Conservation (phyloP, 441 rosid species). For the Bocquillonia castaneifolia region DNA sequence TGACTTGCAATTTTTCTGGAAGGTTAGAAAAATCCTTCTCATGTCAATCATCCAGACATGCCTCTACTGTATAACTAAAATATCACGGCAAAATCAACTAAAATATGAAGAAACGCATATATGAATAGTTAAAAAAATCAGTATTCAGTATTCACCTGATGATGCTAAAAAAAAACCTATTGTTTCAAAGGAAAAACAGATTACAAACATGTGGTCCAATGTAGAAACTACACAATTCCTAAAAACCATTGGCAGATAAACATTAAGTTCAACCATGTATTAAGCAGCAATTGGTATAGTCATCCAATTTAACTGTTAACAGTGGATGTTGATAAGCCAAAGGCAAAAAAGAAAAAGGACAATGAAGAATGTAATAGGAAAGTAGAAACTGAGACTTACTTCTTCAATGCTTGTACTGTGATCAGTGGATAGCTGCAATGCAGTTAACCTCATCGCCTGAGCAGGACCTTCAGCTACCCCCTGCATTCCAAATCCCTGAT, state of each 20-base stretch:
- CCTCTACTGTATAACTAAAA: neutral
- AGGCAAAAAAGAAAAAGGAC: conserved; percentile 5
- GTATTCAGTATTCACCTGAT: conserved; percentile 9
- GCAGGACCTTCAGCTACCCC: conserved; percentile 43
- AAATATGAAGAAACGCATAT: neutral
- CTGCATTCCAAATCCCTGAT: conserved; percentile 37
- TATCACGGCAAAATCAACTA: neutral
- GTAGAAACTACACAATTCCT: neutral
- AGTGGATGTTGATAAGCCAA: neutral
- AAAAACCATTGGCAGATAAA: neutral
- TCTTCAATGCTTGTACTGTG: conserved; percentile 96
- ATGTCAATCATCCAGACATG: neutral
- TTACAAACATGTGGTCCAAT: neutral
- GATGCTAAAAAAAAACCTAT: neutral
- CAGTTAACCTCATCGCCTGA: conserved; percentile 45
- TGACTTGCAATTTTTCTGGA: neutral
- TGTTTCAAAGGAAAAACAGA: neutral
- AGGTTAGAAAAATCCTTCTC: neutral
- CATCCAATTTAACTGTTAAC: neutral
- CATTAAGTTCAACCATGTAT: neutral
- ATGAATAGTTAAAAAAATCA: neutral
- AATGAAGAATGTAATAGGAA: neutral
- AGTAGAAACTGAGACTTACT: conserved; percentile 42
- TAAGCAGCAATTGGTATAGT: conserved; percentile 8
- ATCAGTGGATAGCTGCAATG: conserved; percentile 91